Evolutionary conservation across 169 alveolate species (phyloP).

Genomic region (Eimeria praecox): DNA sequence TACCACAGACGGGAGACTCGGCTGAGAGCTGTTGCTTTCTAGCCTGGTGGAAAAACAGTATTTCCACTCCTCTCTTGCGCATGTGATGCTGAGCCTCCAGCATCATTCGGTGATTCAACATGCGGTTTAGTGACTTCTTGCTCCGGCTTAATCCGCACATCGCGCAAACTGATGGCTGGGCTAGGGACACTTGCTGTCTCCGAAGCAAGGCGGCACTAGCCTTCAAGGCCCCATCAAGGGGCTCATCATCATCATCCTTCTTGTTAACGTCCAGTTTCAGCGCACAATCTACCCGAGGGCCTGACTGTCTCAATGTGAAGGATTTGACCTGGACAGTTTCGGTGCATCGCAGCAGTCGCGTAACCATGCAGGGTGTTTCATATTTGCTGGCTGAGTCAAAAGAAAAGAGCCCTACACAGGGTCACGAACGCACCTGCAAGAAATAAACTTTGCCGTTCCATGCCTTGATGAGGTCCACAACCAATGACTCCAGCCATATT

Average conservation of each 20-base stretch:
- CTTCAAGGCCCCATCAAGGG: constrained; percentile 52
- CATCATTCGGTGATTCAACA: constrained; percentile 81
- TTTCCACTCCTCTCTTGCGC: constrained; percentile 81
- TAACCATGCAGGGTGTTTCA: background rate
- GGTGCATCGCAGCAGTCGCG: background rate
- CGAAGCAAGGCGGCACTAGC: constrained; percentile 40
- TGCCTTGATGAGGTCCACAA: constrained; percentile 76
- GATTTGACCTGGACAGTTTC: constrained; percentile 70
- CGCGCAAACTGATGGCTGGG: constrained; percentile 76
- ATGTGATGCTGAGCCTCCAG: constrained; percentile 83
- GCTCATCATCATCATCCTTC: constrained; percentile 27
- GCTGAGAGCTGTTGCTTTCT: constrained; percentile 73
- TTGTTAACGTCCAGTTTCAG: constrained; percentile 1
- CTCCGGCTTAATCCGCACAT: constrained; percentile 78
- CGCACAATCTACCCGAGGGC: constrained; percentile 62
- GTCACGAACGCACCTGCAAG: constrained; percentile 73
- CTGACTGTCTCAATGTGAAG: constrained; percentile 71
- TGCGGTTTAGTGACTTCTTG: constrained; percentile 66
- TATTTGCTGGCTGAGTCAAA: background rate
- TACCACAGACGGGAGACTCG: constrained; percentile 71
- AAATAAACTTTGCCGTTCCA: constrained; percentile 68
- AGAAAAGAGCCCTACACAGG: background rate
- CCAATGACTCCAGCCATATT: constrained; percentile 76
- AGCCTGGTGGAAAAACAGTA: constrained; percentile 60
- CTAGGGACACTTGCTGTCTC: constrained; percentile 51